Percentiles rank a stretch among this genome's conserved stretches.
Evolutionary conservation across 2,329 filamentous ascomycete species (phyloP).

Genomic region (Penicillium polonicum): DNA sequence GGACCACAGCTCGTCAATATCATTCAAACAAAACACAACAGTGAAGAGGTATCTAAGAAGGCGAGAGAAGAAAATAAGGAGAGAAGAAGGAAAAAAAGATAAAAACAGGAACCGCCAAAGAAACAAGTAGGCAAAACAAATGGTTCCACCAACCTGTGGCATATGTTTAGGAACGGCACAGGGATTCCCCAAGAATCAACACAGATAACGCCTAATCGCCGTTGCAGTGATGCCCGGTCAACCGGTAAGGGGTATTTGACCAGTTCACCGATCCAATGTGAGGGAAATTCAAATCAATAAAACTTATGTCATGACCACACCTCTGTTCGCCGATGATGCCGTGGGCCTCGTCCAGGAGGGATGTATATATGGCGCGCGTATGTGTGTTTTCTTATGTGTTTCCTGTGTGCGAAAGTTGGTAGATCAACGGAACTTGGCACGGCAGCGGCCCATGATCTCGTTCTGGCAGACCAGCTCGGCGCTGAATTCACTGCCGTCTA

Average conservation of each 20-base stretch:
- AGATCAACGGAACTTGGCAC: conserved; percentile 73
- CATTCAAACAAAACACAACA: conserved; percentile 21
- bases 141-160: conserved; percentile 7
- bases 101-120: neutral
- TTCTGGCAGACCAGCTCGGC: conserved; percentile 98
- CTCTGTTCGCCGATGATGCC: neutral
- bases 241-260: neutral
- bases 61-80: conserved; percentile 1
- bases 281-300: neutral
- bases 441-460: conserved; percentile 97
- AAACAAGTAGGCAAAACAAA: conserved; percentile 10
- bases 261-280: neutral
- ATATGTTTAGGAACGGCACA: conserved; percentile 15
- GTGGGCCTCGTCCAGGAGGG: neutral
- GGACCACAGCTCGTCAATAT: conserved; percentile 20
- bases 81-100: neutral
- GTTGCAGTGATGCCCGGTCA: conserved; percentile 17
- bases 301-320: neutral
- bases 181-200: conserved; percentile 12
- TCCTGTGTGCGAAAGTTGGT: neutral
- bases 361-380: conserved; percentile 2
- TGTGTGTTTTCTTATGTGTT: neutral
- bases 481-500: conserved; percentile 97
- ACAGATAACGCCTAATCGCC: conserved; percentile 25
- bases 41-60: conserved; percentile 27